These are phyloP conservation scores for Sclerotinia trifoliorum DNA, from an alignment of 2,329 filamentous ascomycete species.

Conservation along the genomic window DNA sequence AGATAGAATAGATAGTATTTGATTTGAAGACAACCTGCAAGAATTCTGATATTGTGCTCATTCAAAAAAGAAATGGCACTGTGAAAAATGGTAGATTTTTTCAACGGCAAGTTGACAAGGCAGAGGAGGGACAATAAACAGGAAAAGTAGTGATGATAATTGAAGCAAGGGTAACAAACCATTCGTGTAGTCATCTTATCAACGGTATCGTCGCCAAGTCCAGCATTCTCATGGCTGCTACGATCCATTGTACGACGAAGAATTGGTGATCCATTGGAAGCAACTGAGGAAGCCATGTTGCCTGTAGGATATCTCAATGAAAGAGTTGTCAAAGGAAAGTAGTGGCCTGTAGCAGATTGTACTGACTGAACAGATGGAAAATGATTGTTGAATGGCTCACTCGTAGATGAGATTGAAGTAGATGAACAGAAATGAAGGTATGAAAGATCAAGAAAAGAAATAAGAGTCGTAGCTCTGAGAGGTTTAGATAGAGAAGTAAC, in stretches of 20 bases:
- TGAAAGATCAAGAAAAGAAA: constrained; percentile 35
- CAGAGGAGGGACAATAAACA: neutral
- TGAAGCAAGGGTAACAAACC: neutral
- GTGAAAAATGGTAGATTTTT: neutral
- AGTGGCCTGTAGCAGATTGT: constrained; percentile 25
- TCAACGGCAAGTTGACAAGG: neutral
- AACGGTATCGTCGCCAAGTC: constrained; percentile 30
- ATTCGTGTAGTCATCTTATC: constrained; percentile 28
- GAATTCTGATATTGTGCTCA: neutral
- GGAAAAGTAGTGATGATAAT: neutral
- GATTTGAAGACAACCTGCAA: neutral
- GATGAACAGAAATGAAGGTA: constrained; percentile 32
- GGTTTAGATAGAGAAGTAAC: constrained; percentile 38
- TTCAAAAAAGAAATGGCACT: neutral
- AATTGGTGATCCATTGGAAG: constrained; percentile 46
- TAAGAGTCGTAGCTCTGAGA: constrained; percentile 38
- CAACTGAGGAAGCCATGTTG: constrained; percentile 28
- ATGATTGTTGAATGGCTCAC: constrained; percentile 33
- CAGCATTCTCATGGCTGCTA: constrained; percentile 42
- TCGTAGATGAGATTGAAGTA: constrained; percentile 35
- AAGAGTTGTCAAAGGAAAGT: constrained; percentile 7
- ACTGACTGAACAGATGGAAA: constrained; percentile 27
- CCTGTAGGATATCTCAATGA: constrained; percentile 43
- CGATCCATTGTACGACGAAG: constrained; percentile 42
- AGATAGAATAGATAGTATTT: constrained; percentile 10